Evolutionary conservation across 2,329 filamentous ascomycete genomes (phyloP).

Genomic region (Aspergillus novofumigatus): DNA sequence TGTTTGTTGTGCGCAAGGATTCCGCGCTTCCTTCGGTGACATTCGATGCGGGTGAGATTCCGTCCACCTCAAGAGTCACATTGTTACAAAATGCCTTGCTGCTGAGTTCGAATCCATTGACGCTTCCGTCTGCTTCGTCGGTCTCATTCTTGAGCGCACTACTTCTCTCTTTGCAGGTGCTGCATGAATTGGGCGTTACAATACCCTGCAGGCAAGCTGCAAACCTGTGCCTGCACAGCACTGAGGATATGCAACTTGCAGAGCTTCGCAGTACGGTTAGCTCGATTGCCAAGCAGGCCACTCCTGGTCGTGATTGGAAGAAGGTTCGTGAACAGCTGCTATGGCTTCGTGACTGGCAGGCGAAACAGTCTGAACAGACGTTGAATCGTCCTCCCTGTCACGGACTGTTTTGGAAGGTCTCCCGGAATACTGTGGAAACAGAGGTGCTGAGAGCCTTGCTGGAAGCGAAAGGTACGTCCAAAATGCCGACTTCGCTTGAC

Average conservation of each 20-base stretch:
- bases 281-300: slow-evolving; percentile 40
- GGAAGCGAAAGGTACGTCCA: slow-evolving; percentile 38
- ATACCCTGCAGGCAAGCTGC: slow-evolving; percentile 36
- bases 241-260: slow-evolving; percentile 49
- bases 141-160: slow-evolving; percentile 40
- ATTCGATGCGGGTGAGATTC: slow-evolving; percentile 28
- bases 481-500: not conserved
- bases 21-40: slow-evolving; percentile 25
- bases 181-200: slow-evolving; percentile 37
- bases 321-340: slow-evolving; percentile 48
- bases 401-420: slow-evolving; percentile 48
- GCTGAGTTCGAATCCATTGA: slow-evolving; percentile 37
- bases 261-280: slow-evolving; percentile 53
- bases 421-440: slow-evolving; percentile 48
- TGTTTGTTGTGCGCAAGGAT: slow-evolving; percentile 22
- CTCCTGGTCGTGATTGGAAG: slow-evolving; percentile 47
- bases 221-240: slow-evolving; percentile 52
- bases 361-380: slow-evolving; percentile 18
- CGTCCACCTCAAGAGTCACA: slow-evolving; percentile 36
- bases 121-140: slow-evolving; percentile 35
- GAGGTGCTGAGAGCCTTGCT: slow-evolving; percentile 56
- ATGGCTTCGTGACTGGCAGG: slow-evolving; percentile 60
- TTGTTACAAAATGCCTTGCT: slow-evolving; percentile 42
- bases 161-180: slow-evolving; percentile 37
- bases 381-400: slow-evolving; percentile 32